Percentiles rank a stretch among this genome's conserved stretches.
Evolutionary conservation across 163 green algal genomes (phyloP).

Genomic region (Prototheca cutis): DNA sequence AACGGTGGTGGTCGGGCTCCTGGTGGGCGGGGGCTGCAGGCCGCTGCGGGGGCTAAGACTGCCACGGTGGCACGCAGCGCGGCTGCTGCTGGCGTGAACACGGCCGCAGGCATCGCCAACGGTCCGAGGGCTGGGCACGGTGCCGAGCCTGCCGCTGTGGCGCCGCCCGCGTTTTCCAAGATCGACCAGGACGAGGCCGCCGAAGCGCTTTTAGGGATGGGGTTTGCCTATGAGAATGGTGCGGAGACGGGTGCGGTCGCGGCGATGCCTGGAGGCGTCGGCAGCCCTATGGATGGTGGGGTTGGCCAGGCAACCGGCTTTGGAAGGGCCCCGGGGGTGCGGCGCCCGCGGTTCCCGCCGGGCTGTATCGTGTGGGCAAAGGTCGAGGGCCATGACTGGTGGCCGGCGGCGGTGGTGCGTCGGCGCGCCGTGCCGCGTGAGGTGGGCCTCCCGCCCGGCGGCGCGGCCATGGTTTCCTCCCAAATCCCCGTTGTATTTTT

Average conservation of each 20-base stretch:
- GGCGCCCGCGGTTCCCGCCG: conserved; percentile 37
- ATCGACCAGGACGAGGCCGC: conserved; percentile 48
- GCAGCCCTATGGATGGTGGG: too few relatives aligned
- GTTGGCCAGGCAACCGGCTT: too few relatives aligned
- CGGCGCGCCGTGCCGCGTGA: conserved; percentile 57
- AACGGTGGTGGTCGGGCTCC: too few relatives aligned
- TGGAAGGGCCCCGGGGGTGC: neutral
- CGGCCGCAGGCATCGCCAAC: too few relatives aligned
- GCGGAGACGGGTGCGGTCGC: conserved; percentile 2
- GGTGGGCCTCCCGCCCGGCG: conserved; percentile 59
- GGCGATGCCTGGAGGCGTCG: neutral
- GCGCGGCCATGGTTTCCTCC: conserved; percentile 37
- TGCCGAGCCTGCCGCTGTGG: neutral
- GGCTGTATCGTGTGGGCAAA: conserved; percentile 81
- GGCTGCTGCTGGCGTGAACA: too few relatives aligned
- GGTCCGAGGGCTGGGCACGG: too few relatives aligned
- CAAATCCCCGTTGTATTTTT: conserved; percentile 87
- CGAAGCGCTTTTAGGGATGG: conserved; percentile 68
- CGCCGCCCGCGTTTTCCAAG: neutral
- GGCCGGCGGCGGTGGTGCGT: conserved; percentile 50
- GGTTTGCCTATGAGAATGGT: conserved; percentile 23
- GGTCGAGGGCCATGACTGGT: conserved; percentile 89
- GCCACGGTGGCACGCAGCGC: too few relatives aligned
- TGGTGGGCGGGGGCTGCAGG: too few relatives aligned
- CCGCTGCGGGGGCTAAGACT: too few relatives aligned